Evolutionary conservation across 1,139 yeast genomes (phyloP).

Genomic region (Meyerozyma athensensis): DNA sequence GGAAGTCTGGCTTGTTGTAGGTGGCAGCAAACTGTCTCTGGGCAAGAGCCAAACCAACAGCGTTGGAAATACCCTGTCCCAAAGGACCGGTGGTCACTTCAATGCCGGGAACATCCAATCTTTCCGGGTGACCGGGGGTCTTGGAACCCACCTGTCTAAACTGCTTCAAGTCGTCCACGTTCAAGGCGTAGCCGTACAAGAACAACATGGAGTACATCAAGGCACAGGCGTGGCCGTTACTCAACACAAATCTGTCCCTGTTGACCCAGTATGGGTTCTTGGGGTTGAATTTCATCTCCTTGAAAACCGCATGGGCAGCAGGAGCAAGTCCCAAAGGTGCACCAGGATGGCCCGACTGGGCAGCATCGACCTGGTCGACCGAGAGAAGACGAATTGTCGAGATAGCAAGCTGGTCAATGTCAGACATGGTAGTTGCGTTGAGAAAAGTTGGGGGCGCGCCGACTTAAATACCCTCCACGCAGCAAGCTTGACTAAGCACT

Average conservation of each 20-base stretch:
- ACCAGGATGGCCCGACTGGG: conserved; percentile 99
- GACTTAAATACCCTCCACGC: not conserved
- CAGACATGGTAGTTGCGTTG: conserved; percentile 19
- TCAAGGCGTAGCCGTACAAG: conserved; percentile 76
- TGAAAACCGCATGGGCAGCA: conserved; percentile 65
- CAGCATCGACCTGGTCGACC: conserved; percentile 81
- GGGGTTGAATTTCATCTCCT: conserved; percentile 83
- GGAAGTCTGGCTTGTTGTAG: conserved; percentile 83
- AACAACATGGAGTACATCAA: conserved; percentile 82
- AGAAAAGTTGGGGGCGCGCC: conserved; percentile 3
- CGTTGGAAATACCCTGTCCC: conserved; percentile 97
- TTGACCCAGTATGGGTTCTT: conserved; percentile 88
- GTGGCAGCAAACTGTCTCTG: conserved; percentile 89
- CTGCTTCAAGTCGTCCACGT: conserved; percentile 81
- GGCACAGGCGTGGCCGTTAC: conserved; percentile 98
- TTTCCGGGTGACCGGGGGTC: conserved; percentile 98
- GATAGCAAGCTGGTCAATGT: conserved; percentile 70
- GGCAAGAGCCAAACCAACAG: conserved; percentile 96
- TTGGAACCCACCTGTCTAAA: conserved; percentile 90
- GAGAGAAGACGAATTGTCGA: conserved; percentile 88
- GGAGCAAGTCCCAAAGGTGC: conserved; percentile 98
- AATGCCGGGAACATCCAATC: conserved; percentile 71
- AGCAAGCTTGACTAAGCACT: not conserved
- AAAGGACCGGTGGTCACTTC: conserved; percentile 99
- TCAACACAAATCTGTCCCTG: conserved; percentile 92